Conservation (phyloP, 2,329 filamentous ascomycete genomes). For the Chalaropsis thielavioides region DNA sequence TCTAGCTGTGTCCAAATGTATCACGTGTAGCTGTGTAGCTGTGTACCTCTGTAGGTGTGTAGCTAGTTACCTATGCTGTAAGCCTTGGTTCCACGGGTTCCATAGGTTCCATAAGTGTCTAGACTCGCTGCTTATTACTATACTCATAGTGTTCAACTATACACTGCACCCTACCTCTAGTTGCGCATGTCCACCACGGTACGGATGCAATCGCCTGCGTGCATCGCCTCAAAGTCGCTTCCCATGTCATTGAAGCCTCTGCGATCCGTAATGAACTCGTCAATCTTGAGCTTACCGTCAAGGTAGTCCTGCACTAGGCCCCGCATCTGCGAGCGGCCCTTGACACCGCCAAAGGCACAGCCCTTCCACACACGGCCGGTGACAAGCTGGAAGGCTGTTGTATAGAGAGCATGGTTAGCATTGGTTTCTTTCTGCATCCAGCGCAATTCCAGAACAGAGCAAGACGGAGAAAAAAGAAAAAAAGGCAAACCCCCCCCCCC, state of each 20-base stretch:
- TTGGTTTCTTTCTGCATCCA: not conserved
- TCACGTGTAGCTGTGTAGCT: too few species aligned
- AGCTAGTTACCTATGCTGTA: too few species aligned
- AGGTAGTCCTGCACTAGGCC: slow-evolving; percentile 82
- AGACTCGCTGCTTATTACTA: too few species aligned
- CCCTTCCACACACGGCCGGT: slow-evolving; percentile 97
- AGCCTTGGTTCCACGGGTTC: too few species aligned
- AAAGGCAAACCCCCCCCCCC: too few species aligned
- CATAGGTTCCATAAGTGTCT: too few species aligned
- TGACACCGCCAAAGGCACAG: slow-evolving; percentile 95
- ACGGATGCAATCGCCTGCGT: slow-evolving; percentile 90
- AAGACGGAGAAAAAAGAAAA: not conserved
- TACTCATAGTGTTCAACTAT: too few species aligned
- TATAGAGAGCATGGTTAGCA: slow-evolving; percentile 19
- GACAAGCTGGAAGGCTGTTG: slow-evolving; percentile 86
- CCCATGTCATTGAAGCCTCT: slow-evolving; percentile 75
- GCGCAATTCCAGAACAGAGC: too few species aligned
- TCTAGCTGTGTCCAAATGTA: too few species aligned
- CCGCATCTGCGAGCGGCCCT: slow-evolving; percentile 84
- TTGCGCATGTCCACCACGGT: slow-evolving; percentile 63
- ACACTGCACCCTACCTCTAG: not conserved
- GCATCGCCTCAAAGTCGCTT: slow-evolving; percentile 83
- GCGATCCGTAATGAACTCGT: slow-evolving; percentile 98
- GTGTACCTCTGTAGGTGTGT: too few species aligned
- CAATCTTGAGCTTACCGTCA: slow-evolving; percentile 81